These are phyloP conservation scores for Hypoxylon lienhwacheense DNA, from an alignment of 495 filamentous ascomycete genomes.

Conservation along the genomic window DNA sequence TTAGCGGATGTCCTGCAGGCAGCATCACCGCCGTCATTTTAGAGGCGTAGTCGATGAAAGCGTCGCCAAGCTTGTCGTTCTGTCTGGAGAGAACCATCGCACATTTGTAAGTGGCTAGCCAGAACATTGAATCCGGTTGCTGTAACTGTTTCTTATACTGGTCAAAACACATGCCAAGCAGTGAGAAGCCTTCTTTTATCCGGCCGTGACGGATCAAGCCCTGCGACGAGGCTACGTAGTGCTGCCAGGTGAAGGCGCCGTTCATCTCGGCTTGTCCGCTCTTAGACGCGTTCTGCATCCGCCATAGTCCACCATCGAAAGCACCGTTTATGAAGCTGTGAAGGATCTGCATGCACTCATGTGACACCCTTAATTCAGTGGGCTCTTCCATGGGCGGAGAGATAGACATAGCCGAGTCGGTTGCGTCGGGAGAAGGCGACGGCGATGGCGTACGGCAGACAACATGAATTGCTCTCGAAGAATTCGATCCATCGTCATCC, in stretches of 20 bases:
- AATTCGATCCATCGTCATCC: constrained; percentile 6
- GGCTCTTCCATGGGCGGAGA: constrained; percentile 23
- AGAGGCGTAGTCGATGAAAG: constrained; percentile 20
- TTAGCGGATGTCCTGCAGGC: constrained; percentile 32
- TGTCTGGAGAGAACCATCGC: constrained; percentile 19
- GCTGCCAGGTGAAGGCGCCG: constrained; percentile 26
- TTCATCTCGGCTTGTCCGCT: constrained; percentile 7
- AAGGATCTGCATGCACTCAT: constrained; percentile 35
- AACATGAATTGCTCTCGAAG: constrained; percentile 28
- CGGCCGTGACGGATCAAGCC: constrained; percentile 25
- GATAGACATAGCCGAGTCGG: no score
- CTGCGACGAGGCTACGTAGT: constrained; percentile 22
- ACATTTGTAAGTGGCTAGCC: constrained; percentile 26
- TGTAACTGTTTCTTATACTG: constrained; percentile 23
- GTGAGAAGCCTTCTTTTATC: constrained; percentile 26
- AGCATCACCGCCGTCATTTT: constrained; percentile 23
- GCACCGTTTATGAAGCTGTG: constrained; percentile 25
- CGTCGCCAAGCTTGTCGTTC: constrained; percentile 21
- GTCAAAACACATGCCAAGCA: constrained; percentile 24
- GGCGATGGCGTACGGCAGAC: constrained; percentile 32
- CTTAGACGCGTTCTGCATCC: constrained; percentile 5
- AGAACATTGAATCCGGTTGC: constrained; percentile 24
- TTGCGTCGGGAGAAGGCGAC: constrained; percentile 13
- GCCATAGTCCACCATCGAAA: constrained; percentile 21
- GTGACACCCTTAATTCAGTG: constrained; percentile 26